Conservation (phyloP, 1,284 basidiomycete genomes). For the Chondrostereum purpureum region DNA sequence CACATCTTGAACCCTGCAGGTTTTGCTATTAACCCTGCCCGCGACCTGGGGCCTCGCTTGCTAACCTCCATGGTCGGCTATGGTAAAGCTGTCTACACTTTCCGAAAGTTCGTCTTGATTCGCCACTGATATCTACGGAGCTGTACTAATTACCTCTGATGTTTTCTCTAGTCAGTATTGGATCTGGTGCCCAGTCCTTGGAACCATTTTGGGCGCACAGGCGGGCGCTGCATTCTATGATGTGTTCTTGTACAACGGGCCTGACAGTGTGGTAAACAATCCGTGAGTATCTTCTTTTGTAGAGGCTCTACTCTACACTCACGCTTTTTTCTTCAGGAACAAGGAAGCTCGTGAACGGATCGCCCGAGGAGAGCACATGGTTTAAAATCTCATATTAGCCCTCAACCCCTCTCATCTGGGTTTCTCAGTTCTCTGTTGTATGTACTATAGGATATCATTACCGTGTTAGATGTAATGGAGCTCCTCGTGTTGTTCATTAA, state of each 20-base stretch:
- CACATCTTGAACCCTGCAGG: conserved; percentile 19
- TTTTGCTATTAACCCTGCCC: conserved; percentile 49
- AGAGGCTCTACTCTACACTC: background rate
- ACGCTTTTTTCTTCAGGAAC: background rate
- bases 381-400: too few relatives aligned
- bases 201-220: conserved; percentile 50
- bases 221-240: conserved; percentile 49
- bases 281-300: conserved; percentile 35
- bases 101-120: conserved; percentile 26
- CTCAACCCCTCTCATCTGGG: too few relatives aligned
- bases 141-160: conserved; percentile 4
- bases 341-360: background rate
- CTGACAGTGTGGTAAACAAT: conserved; percentile 47
- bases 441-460: too few relatives aligned
- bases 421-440: too few relatives aligned
- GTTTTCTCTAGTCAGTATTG: conserved; percentile 52
- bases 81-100: conserved; percentile 35
- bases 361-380: background rate
- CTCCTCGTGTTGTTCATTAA: too few relatives aligned
- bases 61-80: conserved; percentile 47
- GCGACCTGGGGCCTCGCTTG: conserved; percentile 50
- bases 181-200: conserved; percentile 68
- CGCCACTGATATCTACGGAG: background rate
- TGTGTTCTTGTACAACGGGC: conserved; percentile 42
- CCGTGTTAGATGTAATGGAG: too few relatives aligned